Evolutionary conservation across 768 basidiomycete species (phyloP).

Genomic region (Termitomyces sp.): DNA sequence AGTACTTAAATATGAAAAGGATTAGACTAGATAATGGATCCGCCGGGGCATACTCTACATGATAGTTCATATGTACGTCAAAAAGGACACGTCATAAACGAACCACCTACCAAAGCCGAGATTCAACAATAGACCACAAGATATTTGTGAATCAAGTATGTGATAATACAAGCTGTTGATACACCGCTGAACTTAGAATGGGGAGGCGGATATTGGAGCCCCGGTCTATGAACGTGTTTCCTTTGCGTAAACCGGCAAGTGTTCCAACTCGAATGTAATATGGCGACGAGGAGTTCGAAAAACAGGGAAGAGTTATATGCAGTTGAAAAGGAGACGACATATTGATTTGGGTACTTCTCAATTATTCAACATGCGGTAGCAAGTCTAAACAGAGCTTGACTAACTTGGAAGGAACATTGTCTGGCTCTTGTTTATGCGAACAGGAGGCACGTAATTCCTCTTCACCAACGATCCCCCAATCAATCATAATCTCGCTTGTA

Average conservation of each 20-base stretch:
- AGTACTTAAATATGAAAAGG: conserved; percentile 22
- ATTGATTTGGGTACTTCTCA: too few species aligned
- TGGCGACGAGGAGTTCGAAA: too few species aligned
- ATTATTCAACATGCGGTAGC: too few species aligned
- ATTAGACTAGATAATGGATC: conserved; percentile 18
- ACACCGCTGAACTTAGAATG: conserved; percentile 8
- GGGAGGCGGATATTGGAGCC: conserved; percentile 5
- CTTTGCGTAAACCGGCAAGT: background rate
- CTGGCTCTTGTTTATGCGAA: too few species aligned
- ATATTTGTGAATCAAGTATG: conserved; percentile 11
- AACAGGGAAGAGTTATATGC: too few species aligned
- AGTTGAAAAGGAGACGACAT: too few species aligned
- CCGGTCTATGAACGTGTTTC: too few species aligned
- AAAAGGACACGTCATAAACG: background rate
- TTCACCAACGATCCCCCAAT: too few species aligned
- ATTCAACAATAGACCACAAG: conserved; percentile 1
- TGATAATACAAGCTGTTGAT: conserved; percentile 9
- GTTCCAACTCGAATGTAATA: background rate
- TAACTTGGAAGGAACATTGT: too few species aligned
- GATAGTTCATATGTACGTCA: background rate
- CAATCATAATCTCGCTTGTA: too few species aligned
- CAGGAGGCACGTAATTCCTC: too few species aligned
- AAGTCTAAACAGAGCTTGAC: too few species aligned
- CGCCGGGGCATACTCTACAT: conserved; percentile 15
- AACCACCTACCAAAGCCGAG: conserved; percentile 6